Conservation (phyloP, 2,329 filamentous ascomycete genomes). For the Shiraia bambusicola region DNA sequence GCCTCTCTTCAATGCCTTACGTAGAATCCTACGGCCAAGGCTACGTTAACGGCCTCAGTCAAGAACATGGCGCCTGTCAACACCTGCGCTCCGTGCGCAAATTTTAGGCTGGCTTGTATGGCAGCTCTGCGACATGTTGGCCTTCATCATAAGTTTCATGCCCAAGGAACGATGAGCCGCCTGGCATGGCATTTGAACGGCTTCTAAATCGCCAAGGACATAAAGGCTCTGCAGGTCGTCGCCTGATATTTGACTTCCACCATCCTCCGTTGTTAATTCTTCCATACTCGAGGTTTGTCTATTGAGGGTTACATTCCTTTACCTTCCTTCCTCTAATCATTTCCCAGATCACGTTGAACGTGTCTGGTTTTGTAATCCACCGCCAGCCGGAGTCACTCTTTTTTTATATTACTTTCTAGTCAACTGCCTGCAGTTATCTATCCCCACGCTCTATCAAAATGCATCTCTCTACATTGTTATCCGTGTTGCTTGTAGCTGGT, state of each 20-base stretch:
- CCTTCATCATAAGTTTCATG: conserved; percentile 47
- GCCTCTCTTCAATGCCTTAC: conserved; percentile 37
- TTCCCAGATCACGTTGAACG: conserved; percentile 45
- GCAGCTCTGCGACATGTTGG: conserved; percentile 41
- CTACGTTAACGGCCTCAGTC: conserved; percentile 31
- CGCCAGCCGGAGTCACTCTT: conserved; percentile 44
- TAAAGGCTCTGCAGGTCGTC: conserved; percentile 33
- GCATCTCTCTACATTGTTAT: conserved; percentile 39
- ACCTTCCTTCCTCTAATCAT: conserved; percentile 40
- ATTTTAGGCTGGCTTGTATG: conserved; percentile 28
- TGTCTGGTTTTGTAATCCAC: conserved; percentile 44
- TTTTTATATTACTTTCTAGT: conserved; percentile 29
- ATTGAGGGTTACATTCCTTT: conserved; percentile 47
- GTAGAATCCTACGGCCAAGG: conserved; percentile 22
- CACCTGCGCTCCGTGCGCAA: conserved; percentile 29
- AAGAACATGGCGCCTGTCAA: conserved; percentile 26
- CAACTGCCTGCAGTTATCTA: conserved; percentile 7
- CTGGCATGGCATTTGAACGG: conserved; percentile 25
- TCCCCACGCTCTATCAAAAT: conserved; percentile 24
- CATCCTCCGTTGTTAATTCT: conserved; percentile 38
- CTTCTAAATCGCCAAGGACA: conserved; percentile 39
- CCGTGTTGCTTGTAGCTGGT: conserved; percentile 39
- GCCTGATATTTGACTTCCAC: conserved; percentile 31
- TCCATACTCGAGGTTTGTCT: conserved; percentile 29
- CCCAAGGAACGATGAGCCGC: conserved; percentile 36